phyloP scores from a whole-genome alignment of 352 stramenopile genomes.

The Nothophytophthora sp. region DNA sequence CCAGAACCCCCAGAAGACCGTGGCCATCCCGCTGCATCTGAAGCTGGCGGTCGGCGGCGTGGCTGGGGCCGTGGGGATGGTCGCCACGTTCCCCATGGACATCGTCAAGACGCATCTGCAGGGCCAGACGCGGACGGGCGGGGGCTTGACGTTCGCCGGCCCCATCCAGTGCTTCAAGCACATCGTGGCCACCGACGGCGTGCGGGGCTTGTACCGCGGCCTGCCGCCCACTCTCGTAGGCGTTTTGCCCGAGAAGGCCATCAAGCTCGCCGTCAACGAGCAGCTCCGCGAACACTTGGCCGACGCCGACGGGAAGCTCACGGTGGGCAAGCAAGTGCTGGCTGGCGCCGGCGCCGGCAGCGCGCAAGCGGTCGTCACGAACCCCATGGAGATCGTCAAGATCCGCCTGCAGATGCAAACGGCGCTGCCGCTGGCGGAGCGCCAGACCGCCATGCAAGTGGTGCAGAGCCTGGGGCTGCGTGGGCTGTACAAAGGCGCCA shows the following conservation, averaged over 20 bases:
- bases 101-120: constrained; percentile 94
- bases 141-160: constrained; percentile 48
- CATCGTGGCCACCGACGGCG: constrained; percentile 70
- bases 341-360: constrained; percentile 73
- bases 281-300: constrained; percentile 77
- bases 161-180: constrained; percentile 70
- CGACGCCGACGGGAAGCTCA: constrained; percentile 63
- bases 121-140: constrained; percentile 51
- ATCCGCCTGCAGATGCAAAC: constrained; percentile 91
- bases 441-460: constrained; percentile 57
- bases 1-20: constrained; percentile 8
- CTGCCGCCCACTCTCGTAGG: constrained; percentile 80
- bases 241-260: constrained; percentile 89
- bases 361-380: constrained; percentile 85
- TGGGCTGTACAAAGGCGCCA: constrained; percentile 86
- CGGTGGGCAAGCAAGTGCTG: constrained; percentile 62
- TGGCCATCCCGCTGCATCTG: constrained; percentile 70
- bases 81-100: constrained; percentile 91
- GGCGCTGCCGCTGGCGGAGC: constrained; percentile 59
- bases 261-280: constrained; percentile 93
- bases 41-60: constrained; percentile 88
- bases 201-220: constrained; percentile 75
- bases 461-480: constrained; percentile 71
- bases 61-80: constrained; percentile 83
- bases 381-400: constrained; percentile 93